Evolutionary conservation across 306 rosid genomes (phyloP).

Genomic region (Vachellia pachyceras): DNA sequence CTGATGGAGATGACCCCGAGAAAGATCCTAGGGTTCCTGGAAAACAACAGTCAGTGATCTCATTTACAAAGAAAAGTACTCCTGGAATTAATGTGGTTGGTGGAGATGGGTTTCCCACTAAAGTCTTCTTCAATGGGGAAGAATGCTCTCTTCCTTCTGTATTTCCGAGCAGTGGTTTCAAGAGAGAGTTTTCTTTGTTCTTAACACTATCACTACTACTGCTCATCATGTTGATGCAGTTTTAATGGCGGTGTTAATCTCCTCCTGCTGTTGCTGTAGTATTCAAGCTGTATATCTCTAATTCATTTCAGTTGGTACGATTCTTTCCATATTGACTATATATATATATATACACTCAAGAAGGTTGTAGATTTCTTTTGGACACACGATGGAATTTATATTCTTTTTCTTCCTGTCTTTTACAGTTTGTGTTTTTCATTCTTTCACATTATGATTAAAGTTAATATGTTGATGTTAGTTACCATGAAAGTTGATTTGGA

Average conservation of each 20-base stretch:
- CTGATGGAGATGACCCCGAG: conserved; percentile 65
- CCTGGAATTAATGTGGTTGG: conserved; percentile 65
- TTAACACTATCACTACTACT: conserved; percentile 39
- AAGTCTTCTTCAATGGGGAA: conserved; percentile 92
- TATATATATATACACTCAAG: conserved; percentile 34
- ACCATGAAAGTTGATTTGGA: not conserved
- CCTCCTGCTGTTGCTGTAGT: not conserved
- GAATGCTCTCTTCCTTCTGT: conserved; percentile 84
- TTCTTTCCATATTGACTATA: conserved; percentile 39
- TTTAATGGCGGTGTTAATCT: conserved; percentile 34
- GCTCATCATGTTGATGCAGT: conserved; percentile 51
- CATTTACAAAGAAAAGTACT: conserved; percentile 82
- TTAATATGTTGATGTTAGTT: too few relatives aligned
- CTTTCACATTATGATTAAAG: not conserved
- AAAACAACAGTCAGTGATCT: conserved; percentile 91
- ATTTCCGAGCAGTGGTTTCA: conserved; percentile 57
- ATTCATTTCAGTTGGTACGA: conserved; percentile 33
- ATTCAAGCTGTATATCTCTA: conserved; percentile 38
- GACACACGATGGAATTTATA: conserved; percentile 28
- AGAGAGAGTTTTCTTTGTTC: conserved; percentile 46
- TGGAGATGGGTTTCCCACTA: conserved; percentile 89
- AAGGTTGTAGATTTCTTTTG: conserved; percentile 40
- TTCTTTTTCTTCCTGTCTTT: conserved; percentile 24
- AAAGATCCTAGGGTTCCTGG: conserved; percentile 94
- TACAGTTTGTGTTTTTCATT: not conserved